Conservation (phyloP, 2,329 filamentous ascomycete genomes). For the Cryphonectria carpinicola region DNA sequence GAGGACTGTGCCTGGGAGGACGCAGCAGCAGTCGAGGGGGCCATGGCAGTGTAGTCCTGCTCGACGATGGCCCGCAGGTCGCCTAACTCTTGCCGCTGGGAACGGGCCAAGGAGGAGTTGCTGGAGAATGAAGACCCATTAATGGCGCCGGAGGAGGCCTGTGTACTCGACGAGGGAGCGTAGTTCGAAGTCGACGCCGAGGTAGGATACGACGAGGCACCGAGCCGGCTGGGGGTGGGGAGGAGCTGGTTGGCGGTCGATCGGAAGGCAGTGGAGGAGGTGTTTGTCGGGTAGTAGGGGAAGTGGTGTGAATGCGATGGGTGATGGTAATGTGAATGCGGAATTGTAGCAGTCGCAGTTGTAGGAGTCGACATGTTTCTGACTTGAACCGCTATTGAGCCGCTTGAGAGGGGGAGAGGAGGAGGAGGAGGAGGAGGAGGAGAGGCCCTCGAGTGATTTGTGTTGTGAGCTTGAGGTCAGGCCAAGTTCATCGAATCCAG, state of each 20-base stretch:
- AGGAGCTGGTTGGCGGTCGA: conserved; percentile 42
- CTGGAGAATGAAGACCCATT: conserved; percentile 29
- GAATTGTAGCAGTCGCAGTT: conserved; percentile 73
- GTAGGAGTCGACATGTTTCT: conserved; percentile 78
- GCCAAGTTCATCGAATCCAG: conserved; percentile 1
- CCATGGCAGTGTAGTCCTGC: conserved; percentile 44
- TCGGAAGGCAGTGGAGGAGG: conserved; percentile 41
- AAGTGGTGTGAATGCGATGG: conserved; percentile 50
- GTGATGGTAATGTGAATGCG: conserved; percentile 69
- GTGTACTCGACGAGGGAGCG: conserved; percentile 26
- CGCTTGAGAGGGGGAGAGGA: conserved; percentile 24
- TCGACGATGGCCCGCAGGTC: conserved; percentile 27
- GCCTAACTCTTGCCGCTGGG: conserved; percentile 31
- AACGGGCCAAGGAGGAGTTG: conserved; percentile 28
- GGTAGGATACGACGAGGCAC: conserved; percentile 36
- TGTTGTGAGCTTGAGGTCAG: conserved; percentile 11
- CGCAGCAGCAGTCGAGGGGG: conserved; percentile 37
- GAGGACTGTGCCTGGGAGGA: conserved; percentile 36
- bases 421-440: conserved; percentile 27
- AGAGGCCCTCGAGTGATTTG: conserved; percentile 22
- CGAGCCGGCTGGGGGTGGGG: conserved; percentile 45
- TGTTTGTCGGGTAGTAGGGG: conserved; percentile 52
- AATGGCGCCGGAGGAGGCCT: conserved; percentile 36
- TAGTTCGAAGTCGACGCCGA: conserved; percentile 31
- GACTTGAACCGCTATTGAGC: conserved; percentile 20